Evolutionary conservation across 805 yeast species (phyloP).

Genomic region (Barnettozyma vustinii): DNA sequence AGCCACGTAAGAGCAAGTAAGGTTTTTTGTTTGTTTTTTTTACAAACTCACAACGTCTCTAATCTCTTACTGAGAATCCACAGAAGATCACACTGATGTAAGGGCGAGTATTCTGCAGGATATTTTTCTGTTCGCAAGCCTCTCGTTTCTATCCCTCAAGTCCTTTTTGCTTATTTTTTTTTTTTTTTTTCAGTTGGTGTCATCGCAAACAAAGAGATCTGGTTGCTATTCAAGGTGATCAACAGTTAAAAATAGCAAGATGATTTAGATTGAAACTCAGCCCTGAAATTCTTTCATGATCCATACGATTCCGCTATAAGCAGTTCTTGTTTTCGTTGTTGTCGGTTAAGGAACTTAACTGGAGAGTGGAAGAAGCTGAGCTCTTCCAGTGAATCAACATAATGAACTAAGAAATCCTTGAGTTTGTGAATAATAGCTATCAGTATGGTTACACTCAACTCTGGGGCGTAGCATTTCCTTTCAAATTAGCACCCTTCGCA

Average conservation of each 20-base stretch:
- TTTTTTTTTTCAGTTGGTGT: too few relatives aligned
- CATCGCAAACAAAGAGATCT: neutral
- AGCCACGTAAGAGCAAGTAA: neutral
- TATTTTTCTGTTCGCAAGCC: too few relatives aligned
- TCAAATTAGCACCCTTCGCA: conserved; percentile 52
- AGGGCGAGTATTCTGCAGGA: neutral
- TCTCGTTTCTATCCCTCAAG: too few relatives aligned
- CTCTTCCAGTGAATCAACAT: neutral
- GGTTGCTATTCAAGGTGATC: neutral
- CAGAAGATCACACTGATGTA: neutral
- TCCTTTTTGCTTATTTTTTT: neutral
- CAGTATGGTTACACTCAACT: neutral
- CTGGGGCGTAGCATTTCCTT: neutral
- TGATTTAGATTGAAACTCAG: too few relatives aligned
- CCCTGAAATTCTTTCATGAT: too few relatives aligned
- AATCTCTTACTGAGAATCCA: neutral
- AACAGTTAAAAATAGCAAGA: neutral
- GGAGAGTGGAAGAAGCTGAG: too few relatives aligned
- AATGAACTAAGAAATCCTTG: neutral
- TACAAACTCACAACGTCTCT: too few relatives aligned
- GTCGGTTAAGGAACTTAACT: too few relatives aligned
- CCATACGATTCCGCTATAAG: too few relatives aligned
- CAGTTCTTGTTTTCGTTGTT: too few relatives aligned
- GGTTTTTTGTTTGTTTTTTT: too few relatives aligned
- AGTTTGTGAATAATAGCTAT: neutral